A percentile compares a stretch with the other conserved stretches of the same genome.
phyloP scores from a whole-genome alignment of 305 asterid genomes.

The Fraxinus paxiana region DNA sequence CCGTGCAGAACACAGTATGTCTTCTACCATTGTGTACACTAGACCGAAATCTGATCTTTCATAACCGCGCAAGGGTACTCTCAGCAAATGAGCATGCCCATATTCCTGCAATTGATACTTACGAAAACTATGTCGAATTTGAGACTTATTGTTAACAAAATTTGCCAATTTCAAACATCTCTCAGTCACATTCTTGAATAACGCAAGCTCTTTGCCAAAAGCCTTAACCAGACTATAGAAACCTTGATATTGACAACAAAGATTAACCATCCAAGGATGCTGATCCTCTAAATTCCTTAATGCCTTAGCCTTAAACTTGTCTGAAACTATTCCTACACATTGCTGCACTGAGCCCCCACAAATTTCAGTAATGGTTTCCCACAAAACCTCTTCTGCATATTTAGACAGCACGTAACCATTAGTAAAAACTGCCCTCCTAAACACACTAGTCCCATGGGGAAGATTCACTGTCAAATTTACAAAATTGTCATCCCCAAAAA shows the following conservation, averaged over 20 bases:
- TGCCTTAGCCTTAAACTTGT: conserved; percentile 72
- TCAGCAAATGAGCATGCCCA: conserved; percentile 54
- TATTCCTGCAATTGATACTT: conserved; percentile 82
- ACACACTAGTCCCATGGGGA: conserved; percentile 87
- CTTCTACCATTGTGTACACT: conserved; percentile 57
- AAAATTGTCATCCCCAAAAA: conserved; percentile 45
- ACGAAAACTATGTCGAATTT: conserved; percentile 56
- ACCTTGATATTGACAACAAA: conserved; percentile 75
- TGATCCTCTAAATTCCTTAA: conserved; percentile 65
- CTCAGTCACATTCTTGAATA: conserved; percentile 56
- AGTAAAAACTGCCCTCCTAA: conserved; percentile 57
- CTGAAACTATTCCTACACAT: conserved; percentile 87
- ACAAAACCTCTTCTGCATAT: conserved; percentile 74
- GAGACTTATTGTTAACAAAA: conserved; percentile 63
- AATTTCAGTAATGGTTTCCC: conserved; percentile 65
- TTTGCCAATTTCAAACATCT: conserved; percentile 63
- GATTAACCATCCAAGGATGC: conserved; percentile 89
- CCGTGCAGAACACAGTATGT: conserved; percentile 65
- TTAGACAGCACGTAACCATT: conserved; percentile 57
- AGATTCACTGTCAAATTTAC: conserved; percentile 73
- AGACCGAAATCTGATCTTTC: conserved; percentile 59
- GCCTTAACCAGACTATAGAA: conserved; percentile 66
- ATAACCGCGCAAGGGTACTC: conserved; percentile 46
- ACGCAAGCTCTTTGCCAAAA: conserved; percentile 64
- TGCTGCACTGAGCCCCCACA: conserved; percentile 57